Evolutionary conservation across 306 rosid genomes (phyloP).

Genomic region (Acacia acuminata): DNA sequence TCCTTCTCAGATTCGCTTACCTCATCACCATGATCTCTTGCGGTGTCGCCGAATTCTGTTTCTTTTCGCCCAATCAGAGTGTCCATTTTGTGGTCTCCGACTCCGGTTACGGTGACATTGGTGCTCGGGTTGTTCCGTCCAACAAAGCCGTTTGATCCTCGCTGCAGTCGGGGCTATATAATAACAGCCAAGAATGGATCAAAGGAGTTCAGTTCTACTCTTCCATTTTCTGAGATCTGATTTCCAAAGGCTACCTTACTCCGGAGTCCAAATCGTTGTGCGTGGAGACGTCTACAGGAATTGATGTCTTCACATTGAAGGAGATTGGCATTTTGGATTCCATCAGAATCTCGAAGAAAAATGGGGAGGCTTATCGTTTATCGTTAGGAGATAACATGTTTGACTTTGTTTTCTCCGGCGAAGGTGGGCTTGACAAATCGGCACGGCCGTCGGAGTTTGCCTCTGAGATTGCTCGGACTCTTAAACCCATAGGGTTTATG

Average conservation of each 20-base stretch:
- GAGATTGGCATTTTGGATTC: conserved; percentile 65
- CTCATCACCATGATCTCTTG: conserved; percentile 68
- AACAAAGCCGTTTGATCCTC: conserved; percentile 8
- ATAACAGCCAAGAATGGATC: conserved; percentile 76
- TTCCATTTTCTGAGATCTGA: conserved; percentile 63
- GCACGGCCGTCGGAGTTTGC: conserved; percentile 49
- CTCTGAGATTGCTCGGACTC: conserved; percentile 64
- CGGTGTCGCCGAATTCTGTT: conserved; percentile 67
- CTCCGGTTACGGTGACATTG: conserved; percentile 26
- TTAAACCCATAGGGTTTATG: conserved; percentile 82
- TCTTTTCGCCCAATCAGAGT: conserved; percentile 61
- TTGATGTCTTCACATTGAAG: conserved; percentile 67
- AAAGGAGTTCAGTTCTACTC: conserved; percentile 70
- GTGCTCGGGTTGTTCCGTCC: conserved; percentile 31
- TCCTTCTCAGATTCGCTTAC: conserved; percentile 63
- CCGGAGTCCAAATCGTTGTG: conserved; percentile 60
- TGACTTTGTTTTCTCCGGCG: conserved; percentile 74
- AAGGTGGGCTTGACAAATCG: conserved; percentile 53
- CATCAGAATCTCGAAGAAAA: conserved; percentile 67
- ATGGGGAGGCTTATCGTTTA: conserved; percentile 55
- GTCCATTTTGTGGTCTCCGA: conserved; percentile 53
- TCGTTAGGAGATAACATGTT: conserved; percentile 61
- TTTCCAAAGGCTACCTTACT: conserved; percentile 61
- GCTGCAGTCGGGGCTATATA: conserved; percentile 28
- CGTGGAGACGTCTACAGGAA: conserved; percentile 66